Evolutionary conservation across 179 eudicot genomes (phyloP), one percentile per base, ranked within the genome.

Genomic region (Sideroxylon spinosum): DNA sequence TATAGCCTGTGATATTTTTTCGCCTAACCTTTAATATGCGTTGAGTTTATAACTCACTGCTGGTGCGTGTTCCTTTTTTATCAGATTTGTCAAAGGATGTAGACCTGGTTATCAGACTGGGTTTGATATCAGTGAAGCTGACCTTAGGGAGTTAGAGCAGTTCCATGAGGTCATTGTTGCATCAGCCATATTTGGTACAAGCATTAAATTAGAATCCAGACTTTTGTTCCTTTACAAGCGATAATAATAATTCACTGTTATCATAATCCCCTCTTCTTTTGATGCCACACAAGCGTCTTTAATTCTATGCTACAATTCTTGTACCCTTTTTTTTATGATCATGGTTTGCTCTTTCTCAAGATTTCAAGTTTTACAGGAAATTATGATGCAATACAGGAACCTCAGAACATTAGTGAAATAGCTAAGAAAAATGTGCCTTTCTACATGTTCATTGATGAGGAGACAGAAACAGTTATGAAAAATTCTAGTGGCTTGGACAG

Each of bases 121-220:
- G 59, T 94, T 94, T 77, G 94, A 94, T 86, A 89, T 94, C 82
- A 95, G 88, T 77, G 94, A 85, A 81, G 87, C 86, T 72, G 97
- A 92, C 83, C 91, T 90, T 80, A 73, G 78, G 76, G 90, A 90
- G 83, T 77, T 94, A 85, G 91, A 90, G 79, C 85, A 85, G 82
- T 86, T 79, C 83, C 92, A 92, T 78, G 91, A 89, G 52, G 87
- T 92, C 81, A 91, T 94, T 80, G 97, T 94, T 76, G 98, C 97
- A 79, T 94, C 98, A 69, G 98, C 95, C 77, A 91, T 94, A 84
- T 94, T 94, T 86, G 98, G 98, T 94, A 92, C 56, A 48, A 53
- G 74, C 66, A 66, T 65, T 68, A 65, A 23, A 46, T 28, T 37
- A 59, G 32, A 44, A 17, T 64, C 77, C 56, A 5, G 7, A 55